These are phyloP conservation scores for Themeda triandra DNA, from an alignment of 176 grass and related monocot genomes.

Conservation along the genomic window DNA sequence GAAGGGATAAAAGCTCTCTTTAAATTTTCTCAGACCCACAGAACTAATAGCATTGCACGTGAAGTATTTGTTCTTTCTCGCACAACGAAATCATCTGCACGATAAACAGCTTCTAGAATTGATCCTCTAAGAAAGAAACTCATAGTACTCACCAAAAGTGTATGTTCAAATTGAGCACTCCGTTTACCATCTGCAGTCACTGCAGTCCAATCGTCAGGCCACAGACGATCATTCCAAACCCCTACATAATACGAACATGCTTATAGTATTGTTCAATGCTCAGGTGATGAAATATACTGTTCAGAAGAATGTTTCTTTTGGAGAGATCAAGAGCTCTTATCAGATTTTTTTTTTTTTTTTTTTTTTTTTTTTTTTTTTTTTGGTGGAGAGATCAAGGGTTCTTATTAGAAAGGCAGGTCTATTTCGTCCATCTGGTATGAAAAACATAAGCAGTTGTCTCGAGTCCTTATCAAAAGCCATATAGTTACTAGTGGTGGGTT, in stretches of 20 bases:
- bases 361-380: too few species aligned
- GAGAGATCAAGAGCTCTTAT: slow-evolving; percentile 72
- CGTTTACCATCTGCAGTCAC: slow-evolving; percentile 95
- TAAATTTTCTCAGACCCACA: background rate
- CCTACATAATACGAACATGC: slow-evolving; percentile 47
- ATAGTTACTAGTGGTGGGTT: slow-evolving; percentile 68
- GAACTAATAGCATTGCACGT: background rate
- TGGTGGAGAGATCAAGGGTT: slow-evolving; percentile 68
- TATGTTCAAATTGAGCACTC: slow-evolving; percentile 97
- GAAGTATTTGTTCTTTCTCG: background rate
- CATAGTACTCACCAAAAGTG: slow-evolving; percentile 76
- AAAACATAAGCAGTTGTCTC: too few species aligned
- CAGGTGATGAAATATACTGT: background rate
- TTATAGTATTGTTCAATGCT: slow-evolving; percentile 1
- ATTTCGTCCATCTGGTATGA: too few species aligned
- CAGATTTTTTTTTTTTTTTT: too few species aligned
- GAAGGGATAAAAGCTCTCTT: background rate
- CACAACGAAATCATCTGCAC: background rate
- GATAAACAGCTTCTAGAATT: background rate
- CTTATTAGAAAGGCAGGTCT: slow-evolving; percentile 75
- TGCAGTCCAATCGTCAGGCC: slow-evolving; percentile 96
- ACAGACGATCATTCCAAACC: slow-evolving; percentile 78
- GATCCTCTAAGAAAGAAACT: background rate
- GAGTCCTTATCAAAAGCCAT: slow-evolving; percentile 71
- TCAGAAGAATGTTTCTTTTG: background rate